Evolutionary conservation across 148 eudicot genomes (phyloP), one percentile per base, ranked within the genome.

Genomic region (Fagopyrum homotropicum): DNA sequence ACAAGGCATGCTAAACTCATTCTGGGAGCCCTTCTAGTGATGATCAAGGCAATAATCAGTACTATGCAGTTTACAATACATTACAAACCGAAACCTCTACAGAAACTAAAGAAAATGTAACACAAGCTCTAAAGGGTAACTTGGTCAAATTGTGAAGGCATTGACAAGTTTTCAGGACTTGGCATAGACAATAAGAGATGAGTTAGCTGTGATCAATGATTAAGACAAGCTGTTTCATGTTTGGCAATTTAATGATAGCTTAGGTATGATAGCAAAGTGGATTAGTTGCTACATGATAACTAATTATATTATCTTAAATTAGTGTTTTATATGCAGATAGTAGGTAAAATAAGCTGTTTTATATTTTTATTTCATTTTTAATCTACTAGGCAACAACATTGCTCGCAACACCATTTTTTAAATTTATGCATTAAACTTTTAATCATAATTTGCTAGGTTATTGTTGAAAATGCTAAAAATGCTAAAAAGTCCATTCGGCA

Each of bases 1-100:
- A 87, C 96, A 30, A 90, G 88, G 78, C 98, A 92, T 75, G 93
- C 91, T 75, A 88, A 84, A 77, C 93, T 90, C 96, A 92, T 92
- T 14, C 16, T 51, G 12, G 7, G n/a, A 11, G 56, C 56, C 56
- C 56, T 11, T 12, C 16, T 51, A 51, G n/a, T 14, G 16, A 16
- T 50, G 16, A 51, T 51, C 16, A 51, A 7, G 16, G 56, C 16
- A 51, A 14, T 3, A 51, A 51, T 51, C 56, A 7, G 16, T 51
- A 51, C 56, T 11, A 1, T 51, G 56, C n/a, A 51, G 56, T 51
- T 51, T 51, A 49, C 9, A 35, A 35, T 35, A 35, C 40, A 35
- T 35, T 35, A 51, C 12, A 51, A 51, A 11, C 16, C 4, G 16
- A 51, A 51, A 51, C 56, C 56, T 11, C 4, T 51, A 14, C n/a